These are phyloP conservation scores for Boletus tylopilopsis DNA, from an alignment of 768 basidiomycete species.

Conservation along the genomic window DNA sequence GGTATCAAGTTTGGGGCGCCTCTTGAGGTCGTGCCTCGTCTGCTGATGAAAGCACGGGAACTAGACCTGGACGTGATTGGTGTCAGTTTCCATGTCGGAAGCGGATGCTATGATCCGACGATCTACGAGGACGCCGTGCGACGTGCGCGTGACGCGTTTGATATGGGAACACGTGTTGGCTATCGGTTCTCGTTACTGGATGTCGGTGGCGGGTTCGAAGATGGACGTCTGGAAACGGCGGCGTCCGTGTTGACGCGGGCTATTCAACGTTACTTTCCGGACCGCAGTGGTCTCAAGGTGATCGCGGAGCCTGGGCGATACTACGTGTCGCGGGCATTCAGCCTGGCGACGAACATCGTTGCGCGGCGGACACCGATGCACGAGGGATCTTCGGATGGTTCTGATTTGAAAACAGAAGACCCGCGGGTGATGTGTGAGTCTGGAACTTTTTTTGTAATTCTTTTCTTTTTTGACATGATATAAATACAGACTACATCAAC, in stretches of 20 bases:
- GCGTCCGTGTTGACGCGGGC: constrained; percentile 67
- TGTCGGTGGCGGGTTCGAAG: constrained; percentile 96
- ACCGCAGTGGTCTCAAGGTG: constrained; percentile 62
- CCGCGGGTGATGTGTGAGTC: constrained; percentile 87
- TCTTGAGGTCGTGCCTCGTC: constrained; percentile 68
- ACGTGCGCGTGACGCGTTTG: constrained; percentile 80
- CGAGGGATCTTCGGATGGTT: constrained; percentile 26
- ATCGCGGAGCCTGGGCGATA: constrained; percentile 97
- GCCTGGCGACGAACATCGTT: constrained; percentile 89
- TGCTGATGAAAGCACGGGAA: constrained; percentile 76
- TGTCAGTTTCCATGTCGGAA: constrained; percentile 97
- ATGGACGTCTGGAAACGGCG: constrained; percentile 76
- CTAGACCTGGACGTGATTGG: constrained; percentile 85
- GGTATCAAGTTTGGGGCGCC: constrained; percentile 97
- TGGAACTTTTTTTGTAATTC: constrained; percentile 15
- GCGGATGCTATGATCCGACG: constrained; percentile 90
- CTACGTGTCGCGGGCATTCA: constrained; percentile 90
- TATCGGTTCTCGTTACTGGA: constrained; percentile 84
- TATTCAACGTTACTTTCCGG: constrained; percentile 77
- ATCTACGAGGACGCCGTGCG: constrained; percentile 88
- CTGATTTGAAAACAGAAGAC: constrained; percentile 28
- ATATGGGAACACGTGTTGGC: constrained; percentile 79
- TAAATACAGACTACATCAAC: constrained; percentile 88
- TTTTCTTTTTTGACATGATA: constrained; percentile 2
- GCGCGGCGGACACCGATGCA: constrained; percentile 68